Conservation (phyloP, 1,139 yeast genomes). For the Insectozyma bohioensis region DNA sequence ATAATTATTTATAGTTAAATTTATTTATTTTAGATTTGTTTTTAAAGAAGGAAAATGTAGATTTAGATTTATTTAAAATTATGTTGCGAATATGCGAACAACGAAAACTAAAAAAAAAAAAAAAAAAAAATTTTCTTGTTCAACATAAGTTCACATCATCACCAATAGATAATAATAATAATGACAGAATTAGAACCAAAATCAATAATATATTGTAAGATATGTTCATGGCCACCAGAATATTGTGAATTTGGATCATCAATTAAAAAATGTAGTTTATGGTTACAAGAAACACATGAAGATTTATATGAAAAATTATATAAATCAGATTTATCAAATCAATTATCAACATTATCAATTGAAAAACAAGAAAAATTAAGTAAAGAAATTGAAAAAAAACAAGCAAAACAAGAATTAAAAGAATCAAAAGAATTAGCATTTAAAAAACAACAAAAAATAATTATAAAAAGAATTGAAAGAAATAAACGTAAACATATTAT, state of each 20-base stretch:
- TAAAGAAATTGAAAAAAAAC: slow-evolving; percentile 80
- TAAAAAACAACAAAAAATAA: slow-evolving; percentile 75
- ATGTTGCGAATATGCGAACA: no score
- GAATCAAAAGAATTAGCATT: slow-evolving; percentile 82
- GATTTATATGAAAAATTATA: slow-evolving; percentile 62
- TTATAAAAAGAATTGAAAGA: slow-evolving; percentile 85
- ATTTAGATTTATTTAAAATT: no score
- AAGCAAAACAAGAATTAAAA: slow-evolving; percentile 85
- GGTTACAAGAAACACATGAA: slow-evolving; percentile 65
- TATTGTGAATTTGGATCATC: slow-evolving; percentile 91
- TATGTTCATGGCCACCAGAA: slow-evolving; percentile 88
- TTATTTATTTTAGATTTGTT: no score
- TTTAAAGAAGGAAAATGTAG: no score
- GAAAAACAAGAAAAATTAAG: slow-evolving; percentile 84
- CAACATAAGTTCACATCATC: no score
- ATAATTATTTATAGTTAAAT: neutral
- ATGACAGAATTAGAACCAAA: slow-evolving; percentile 45
- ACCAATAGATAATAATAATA: no score
- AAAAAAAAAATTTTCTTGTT: no score
- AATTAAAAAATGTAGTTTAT: slow-evolving; percentile 77
- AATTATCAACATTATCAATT: slow-evolving; percentile 51
- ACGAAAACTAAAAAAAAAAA: no score
- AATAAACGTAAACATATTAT: slow-evolving; percentile 87
- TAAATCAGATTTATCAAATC: slow-evolving; percentile 52
- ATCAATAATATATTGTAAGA: slow-evolving; percentile 68